Percentiles rank a stretch among this genome's conserved stretches.
phyloP scores from a whole-genome alignment of 176 grass and related monocot genomes.

The Themeda triandra region DNA sequence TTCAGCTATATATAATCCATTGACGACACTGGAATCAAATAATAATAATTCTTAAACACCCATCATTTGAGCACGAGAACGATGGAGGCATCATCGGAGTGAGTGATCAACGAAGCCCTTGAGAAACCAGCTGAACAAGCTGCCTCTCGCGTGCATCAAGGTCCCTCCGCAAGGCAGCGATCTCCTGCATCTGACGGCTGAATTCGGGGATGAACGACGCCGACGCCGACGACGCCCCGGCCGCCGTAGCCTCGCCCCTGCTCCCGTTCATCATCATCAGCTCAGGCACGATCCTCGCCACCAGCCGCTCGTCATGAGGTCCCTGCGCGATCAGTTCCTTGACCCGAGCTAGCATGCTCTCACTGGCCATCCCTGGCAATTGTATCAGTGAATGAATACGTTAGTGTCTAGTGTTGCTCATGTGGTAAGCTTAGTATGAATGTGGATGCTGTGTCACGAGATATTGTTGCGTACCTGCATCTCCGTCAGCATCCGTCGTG shows the following conservation, averaged over 20 bases:
- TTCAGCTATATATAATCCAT: background rate
- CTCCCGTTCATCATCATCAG: background rate
- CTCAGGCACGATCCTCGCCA: background rate
- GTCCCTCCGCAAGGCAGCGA: constrained; percentile 6
- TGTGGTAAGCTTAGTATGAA: background rate
- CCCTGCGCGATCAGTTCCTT: background rate
- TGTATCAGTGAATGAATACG: too few relatives aligned
- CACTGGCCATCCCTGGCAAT: background rate
- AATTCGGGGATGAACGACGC: background rate
- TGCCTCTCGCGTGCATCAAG: constrained; percentile 22
- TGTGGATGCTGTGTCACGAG: background rate
- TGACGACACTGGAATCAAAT: background rate
- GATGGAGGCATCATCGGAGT: background rate
- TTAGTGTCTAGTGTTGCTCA: background rate
- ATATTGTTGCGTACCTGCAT: too few relatives aligned
- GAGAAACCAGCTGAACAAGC: constrained; percentile 9
- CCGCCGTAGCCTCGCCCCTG: background rate
- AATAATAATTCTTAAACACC: background rate
- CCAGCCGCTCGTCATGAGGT: background rate
- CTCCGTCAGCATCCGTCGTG: background rate
- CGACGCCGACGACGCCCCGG: background rate
- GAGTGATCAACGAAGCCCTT: background rate
- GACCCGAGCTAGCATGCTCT: background rate
- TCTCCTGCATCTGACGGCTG: constrained; percentile 16
- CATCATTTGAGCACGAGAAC: background rate